These are phyloP conservation scores for Alternaria solani DNA, from an alignment of 2,329 filamentous ascomycete species.

Conservation along the genomic window DNA sequence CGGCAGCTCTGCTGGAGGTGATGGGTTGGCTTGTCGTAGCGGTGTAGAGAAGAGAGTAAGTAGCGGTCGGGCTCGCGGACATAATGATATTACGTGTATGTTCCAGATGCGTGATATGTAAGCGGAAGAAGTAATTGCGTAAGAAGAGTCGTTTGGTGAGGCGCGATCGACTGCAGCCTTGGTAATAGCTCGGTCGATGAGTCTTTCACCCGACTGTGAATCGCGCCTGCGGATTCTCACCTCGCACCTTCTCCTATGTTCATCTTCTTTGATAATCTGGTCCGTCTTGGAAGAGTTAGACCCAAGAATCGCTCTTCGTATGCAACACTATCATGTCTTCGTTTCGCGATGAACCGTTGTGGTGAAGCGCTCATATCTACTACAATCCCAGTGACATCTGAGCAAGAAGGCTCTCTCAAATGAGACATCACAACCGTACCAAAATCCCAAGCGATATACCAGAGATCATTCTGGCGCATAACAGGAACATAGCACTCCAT, in stretches of 20 bases:
- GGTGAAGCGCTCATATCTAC: neutral
- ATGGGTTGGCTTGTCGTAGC: neutral
- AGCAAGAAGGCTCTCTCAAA: neutral
- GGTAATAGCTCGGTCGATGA: neutral
- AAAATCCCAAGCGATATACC: neutral
- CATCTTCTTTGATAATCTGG: neutral
- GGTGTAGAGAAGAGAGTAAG: neutral
- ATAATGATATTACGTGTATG: neutral
- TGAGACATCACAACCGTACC: neutral
- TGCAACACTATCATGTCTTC: neutral
- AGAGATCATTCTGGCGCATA: neutral
- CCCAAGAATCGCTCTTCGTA: neutral
- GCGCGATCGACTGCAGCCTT: neutral
- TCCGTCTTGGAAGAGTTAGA: neutral
- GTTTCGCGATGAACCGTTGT: neutral
- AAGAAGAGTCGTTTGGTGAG: neutral
- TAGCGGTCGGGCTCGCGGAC: neutral
- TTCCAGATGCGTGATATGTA: neutral
- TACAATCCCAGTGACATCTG: neutral
- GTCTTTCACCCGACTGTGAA: neutral
- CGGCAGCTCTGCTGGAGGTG: neutral
- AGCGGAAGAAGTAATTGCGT: neutral
- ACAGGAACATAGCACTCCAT: neutral
- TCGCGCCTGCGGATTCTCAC: neutral
- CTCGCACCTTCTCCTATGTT: neutral